phyloP scores from a whole-genome alignment of 1,284 basidiomycete genomes.

The Agaricales sp. region DNA sequence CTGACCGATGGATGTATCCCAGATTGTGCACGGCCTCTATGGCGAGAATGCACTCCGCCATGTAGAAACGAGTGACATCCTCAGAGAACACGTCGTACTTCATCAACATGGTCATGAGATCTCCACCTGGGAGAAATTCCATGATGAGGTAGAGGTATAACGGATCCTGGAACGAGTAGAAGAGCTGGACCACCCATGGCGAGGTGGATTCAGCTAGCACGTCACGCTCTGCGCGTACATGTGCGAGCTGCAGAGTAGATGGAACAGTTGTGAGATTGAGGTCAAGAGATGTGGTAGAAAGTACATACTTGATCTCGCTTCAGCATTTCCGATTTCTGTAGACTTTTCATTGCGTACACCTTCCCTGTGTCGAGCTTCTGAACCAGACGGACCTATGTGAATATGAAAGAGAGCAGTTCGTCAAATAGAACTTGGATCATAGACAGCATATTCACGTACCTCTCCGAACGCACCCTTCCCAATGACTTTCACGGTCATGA shows the following conservation, averaged over 20 bases:
- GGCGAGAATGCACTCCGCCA: conserved; percentile 96
- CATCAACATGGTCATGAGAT: conserved; percentile 99
- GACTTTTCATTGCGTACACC: conserved; percentile 99
- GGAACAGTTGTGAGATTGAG: too few species aligned
- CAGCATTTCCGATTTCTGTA: conserved; percentile 98
- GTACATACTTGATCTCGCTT: conserved; percentile 87
- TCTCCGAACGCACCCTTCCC: conserved; percentile 99
- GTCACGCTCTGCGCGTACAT: conserved; percentile 97
- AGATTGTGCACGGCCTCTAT: conserved; percentile 98
- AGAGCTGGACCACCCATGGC: conserved; percentile 95
- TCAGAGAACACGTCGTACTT: conserved; percentile 99
- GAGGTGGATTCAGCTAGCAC: conserved; percentile 97
- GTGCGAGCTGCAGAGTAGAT: conserved; percentile 62
- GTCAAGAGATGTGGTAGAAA: background rate
- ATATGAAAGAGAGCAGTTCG: conserved; percentile 10
- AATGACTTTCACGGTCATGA: conserved; percentile 96
- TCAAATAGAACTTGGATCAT: too few species aligned
- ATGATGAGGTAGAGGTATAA: conserved; percentile 96
- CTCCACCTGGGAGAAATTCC: conserved; percentile 97
- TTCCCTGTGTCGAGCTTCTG: conserved; percentile 97
- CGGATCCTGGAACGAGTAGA: conserved; percentile 98
- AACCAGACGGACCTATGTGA: conserved; percentile 74
- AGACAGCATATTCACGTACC: too few species aligned
- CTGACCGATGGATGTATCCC: conserved; percentile 96
- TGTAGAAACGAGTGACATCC: conserved; percentile 98